Base-by-base conservation (phyloP, 75 land plant genomes). In the Pinus albicaulis region DNA sequence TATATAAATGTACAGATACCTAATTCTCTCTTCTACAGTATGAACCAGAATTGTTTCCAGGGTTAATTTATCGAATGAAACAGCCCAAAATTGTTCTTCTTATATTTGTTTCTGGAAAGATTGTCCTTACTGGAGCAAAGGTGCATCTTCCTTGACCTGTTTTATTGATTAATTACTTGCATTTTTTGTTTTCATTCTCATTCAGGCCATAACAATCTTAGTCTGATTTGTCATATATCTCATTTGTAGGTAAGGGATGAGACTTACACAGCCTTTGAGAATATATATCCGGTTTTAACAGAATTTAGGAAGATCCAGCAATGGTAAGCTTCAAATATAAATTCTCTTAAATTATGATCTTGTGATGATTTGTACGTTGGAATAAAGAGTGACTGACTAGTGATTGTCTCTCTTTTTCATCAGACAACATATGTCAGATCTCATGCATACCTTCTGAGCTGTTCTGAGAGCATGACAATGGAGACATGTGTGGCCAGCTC, bases 121-220 rank as follows among this genome's bases (percentile, higher is more conserved):
- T 86, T 76, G 87, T 86, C 34, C 82, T 86, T 13, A 86, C 87
- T 61, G 87, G 87, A 71, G 87, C 87, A 25, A 86, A 86, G 87
- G 87, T 84, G 53, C 55, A 17, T 62, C 13, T 48, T 48, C 26
- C 24, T 19, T 4, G 3, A 25, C 55, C 64, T 38, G 56, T 23
- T 44, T 25, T 13, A 19, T 52, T 52, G 15, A 16, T 17, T 52
- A 23, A 17, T 58, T 55, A 24, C 20, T 73, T 55, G 26, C n/a
- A 4, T 73, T 55, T 73, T 23, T 24, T 24, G 23, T 55, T n/a
- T n/a, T 59, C 23, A 59, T 71, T 48, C 26, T 48, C 26, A 55
- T 16, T 25, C 34, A 52, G 53, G 7, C 8, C n/a, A 44, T 22
- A n/a, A 68, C 6, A 68, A 68, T 44, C 52, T 68, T 12, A 68